phyloP scores from a whole-genome alignment of 202 grass and related monocot species.

The Eragrostis tef region DNA sequence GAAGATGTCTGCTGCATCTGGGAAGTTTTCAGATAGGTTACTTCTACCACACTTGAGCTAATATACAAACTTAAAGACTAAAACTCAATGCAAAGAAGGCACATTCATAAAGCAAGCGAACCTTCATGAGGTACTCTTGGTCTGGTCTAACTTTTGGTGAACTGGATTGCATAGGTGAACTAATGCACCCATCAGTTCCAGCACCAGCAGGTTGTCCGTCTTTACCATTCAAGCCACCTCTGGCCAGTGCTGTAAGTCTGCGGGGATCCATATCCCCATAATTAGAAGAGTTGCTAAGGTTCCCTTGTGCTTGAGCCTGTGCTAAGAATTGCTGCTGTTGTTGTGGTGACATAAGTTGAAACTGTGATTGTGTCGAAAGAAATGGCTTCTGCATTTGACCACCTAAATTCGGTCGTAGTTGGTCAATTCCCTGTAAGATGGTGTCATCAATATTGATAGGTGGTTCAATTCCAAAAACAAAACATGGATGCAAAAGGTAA shows the following conservation, averaged over 20 bases:
- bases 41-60: constrained; percentile 35
- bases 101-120: constrained; percentile 53
- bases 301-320: constrained; percentile 91
- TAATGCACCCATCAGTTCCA: constrained; percentile 82
- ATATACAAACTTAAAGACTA: constrained; percentile 5
- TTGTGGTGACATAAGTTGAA: constrained; percentile 93
- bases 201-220: constrained; percentile 71
- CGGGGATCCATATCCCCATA: constrained; percentile 90
- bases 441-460: constrained; percentile 18
- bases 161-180: constrained; percentile 78
- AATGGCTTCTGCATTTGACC: constrained; percentile 93
- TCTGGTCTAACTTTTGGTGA: constrained; percentile 77
- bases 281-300: constrained; percentile 62
- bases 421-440: constrained; percentile 77
- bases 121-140: constrained; percentile 91
- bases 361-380: constrained; percentile 86
- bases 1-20: constrained; percentile 87
- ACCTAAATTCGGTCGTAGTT: constrained; percentile 83
- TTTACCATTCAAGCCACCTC: constrained; percentile 77
- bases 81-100: constrained; percentile 22
- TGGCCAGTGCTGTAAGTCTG: constrained; percentile 65
- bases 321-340: constrained; percentile 94
- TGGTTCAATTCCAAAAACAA: constrained; percentile 30
- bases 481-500: constrained; percentile 14
- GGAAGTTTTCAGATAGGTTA: constrained; percentile 55